phyloP scores from a whole-genome alignment of 129 eudicot genomes.

The Escallonia rubra region DNA sequence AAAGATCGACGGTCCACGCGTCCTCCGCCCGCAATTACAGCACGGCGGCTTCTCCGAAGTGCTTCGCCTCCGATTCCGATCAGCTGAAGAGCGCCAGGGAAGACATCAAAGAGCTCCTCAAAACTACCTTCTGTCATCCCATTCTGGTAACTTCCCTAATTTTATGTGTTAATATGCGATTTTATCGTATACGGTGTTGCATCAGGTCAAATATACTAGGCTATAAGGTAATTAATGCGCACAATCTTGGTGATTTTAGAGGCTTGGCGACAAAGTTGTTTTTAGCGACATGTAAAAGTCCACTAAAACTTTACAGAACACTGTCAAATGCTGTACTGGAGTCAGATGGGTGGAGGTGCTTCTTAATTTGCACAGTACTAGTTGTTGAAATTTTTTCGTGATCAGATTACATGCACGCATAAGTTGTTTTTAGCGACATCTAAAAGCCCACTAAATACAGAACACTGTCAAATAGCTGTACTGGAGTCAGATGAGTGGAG shows the following conservation, averaged over 20 bases:
- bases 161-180: neutral
- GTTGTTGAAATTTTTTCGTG: too few species aligned
- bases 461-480: neutral
- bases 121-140: conserved; percentile 75
- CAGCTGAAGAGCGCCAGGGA: conserved; percentile 81
- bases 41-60: conserved; percentile 41
- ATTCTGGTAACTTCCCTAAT: conserved; percentile 43
- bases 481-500: neutral
- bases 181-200: neutral
- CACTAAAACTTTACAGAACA: neutral
- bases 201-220: too few species aligned
- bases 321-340: neutral
- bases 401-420: too few species aligned
- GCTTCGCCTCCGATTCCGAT: conserved; percentile 58
- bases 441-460: too few species aligned
- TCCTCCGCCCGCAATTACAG: conserved; percentile 25
- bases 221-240: too few species aligned
- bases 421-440: too few species aligned
- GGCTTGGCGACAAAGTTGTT: neutral
- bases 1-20: conserved; percentile 12
- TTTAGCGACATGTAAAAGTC: neutral
- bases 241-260: neutral
- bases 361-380: too few species aligned
- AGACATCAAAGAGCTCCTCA: conserved; percentile 76
- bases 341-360: too few species aligned